Evolutionary conservation across 2,329 filamentous ascomycete species (phyloP).

Genomic region (Talaromyces pinophilus): DNA sequence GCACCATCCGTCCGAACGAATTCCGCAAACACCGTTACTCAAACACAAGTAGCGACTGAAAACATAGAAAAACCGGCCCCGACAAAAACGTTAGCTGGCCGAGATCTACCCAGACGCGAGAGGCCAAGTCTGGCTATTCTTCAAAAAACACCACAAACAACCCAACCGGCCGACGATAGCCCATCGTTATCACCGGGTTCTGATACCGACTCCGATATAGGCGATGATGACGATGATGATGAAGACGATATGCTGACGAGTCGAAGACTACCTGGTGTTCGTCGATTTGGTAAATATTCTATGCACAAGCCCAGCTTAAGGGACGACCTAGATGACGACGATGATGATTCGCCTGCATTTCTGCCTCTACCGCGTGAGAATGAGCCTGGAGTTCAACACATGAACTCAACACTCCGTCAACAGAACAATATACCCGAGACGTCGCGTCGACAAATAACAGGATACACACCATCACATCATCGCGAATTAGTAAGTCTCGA

Average conservation of each 20-base stretch:
- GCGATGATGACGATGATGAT: slow-evolving; percentile 22
- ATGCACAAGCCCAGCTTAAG: slow-evolving; percentile 36
- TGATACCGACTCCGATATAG: slow-evolving; percentile 37
- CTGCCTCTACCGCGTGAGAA: slow-evolving; percentile 41
- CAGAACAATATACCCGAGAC: slow-evolving; percentile 33
- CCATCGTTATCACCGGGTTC: slow-evolving; percentile 35
- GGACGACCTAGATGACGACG: slow-evolving; percentile 46
- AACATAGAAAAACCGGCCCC: slow-evolving; percentile 31
- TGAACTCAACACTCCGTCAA: slow-evolving; percentile 46
- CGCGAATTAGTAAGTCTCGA: slow-evolving; percentile 30
- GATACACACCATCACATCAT: slow-evolving; percentile 29
- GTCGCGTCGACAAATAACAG: slow-evolving; percentile 32
- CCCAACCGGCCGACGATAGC: slow-evolving; percentile 38
- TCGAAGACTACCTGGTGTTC: slow-evolving; percentile 34
- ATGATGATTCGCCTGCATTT: slow-evolving; percentile 50
- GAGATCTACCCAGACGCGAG: slow-evolving; percentile 33
- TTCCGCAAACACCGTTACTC: slow-evolving; percentile 36
- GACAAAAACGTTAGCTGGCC: slow-evolving; percentile 26
- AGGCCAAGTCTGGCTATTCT: slow-evolving; percentile 28
- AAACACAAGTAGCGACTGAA: slow-evolving; percentile 30
- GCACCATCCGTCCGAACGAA: slow-evolving; percentile 30
- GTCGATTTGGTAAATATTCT: slow-evolving; percentile 45
- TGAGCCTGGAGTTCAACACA: slow-evolving; percentile 34
- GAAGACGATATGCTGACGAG: slow-evolving; percentile 28
- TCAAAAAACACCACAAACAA: slow-evolving; percentile 35